phyloP scores from a whole-genome alignment of 2,329 filamentous ascomycete genomes.

The Corynespora cassiicola region DNA sequence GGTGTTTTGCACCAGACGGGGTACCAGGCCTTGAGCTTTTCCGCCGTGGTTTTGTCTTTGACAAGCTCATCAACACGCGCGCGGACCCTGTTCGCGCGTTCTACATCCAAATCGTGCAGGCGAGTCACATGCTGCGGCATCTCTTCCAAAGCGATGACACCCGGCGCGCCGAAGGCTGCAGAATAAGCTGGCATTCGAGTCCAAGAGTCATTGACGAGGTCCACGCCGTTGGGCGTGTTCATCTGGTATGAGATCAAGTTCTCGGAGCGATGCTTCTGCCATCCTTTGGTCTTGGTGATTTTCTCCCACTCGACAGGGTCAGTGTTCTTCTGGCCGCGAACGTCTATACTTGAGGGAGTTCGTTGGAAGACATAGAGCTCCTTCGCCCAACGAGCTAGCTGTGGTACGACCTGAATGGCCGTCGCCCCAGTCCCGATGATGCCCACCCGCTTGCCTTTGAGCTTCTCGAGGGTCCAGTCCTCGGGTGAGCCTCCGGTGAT shows the following conservation, averaged over 20 bases:
- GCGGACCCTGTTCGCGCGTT: constrained; percentile 51
- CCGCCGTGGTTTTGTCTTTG: constrained; percentile 56
- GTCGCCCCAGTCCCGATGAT: constrained; percentile 55
- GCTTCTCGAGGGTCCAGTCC: constrained; percentile 35
- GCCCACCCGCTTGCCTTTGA: constrained; percentile 48
- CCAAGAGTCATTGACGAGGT: constrained; percentile 59
- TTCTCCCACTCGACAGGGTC: constrained; percentile 52
- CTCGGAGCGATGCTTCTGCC: constrained; percentile 53
- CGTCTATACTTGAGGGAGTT: constrained; percentile 47
- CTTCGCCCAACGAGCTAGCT: constrained; percentile 46
- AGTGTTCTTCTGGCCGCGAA: constrained; percentile 44
- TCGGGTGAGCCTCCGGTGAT: constrained; percentile 47
- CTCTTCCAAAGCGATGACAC: constrained; percentile 43
- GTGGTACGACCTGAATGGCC: constrained; percentile 49
- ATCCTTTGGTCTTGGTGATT: constrained; percentile 48
- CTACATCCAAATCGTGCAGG: constrained; percentile 51
- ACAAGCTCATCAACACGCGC: constrained; percentile 56
- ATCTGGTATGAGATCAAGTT: constrained; percentile 52
- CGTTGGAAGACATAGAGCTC: constrained; percentile 53
- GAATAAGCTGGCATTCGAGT: constrained; percentile 45
- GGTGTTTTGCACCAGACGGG: constrained; percentile 68
- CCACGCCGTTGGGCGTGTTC: constrained; percentile 23
- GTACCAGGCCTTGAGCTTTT: constrained; percentile 64
- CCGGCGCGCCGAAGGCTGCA: constrained; percentile 46
- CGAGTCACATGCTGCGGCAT: constrained; percentile 45